These are phyloP conservation scores for Candida qinlingensis DNA, from an alignment of 805 yeast species.

Conservation along the genomic window DNA sequence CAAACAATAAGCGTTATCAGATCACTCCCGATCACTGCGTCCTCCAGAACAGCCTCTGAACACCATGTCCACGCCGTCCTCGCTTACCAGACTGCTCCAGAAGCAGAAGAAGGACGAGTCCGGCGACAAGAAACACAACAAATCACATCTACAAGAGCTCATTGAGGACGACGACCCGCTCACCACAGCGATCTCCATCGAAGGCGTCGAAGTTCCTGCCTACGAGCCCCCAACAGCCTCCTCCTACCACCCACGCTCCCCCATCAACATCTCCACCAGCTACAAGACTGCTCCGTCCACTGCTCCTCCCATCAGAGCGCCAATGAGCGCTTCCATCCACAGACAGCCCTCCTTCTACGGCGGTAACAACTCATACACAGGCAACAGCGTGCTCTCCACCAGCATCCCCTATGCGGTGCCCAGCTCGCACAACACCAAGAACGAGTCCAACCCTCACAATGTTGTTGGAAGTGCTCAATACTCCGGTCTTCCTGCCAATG, in stretches of 20 bases:
- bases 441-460: constrained; percentile 24
- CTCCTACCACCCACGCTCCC: constrained; percentile 1
- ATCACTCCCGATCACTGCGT: background rate
- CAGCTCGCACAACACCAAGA: constrained; percentile 41
- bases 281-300: constrained; percentile 3
- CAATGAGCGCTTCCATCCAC: constrained; percentile 24
- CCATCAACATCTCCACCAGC: constrained; percentile 3
- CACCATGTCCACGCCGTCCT: constrained; percentile 22
- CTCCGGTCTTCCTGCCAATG: constrained; percentile 35
- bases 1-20: background rate
- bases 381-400: constrained; percentile 14
- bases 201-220: constrained; percentile 24
- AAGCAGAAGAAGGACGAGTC: constrained; percentile 17
- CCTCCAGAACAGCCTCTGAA: background rate
- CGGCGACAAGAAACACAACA: constrained; percentile 3
- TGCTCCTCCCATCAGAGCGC: constrained; percentile 28
- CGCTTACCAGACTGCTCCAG: constrained; percentile 24
- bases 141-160: background rate
- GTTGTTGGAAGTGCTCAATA: constrained; percentile 22
- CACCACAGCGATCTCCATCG: constrained; percentile 24
- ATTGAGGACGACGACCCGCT: constrained; percentile 14
- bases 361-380: constrained; percentile 13
- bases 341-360: constrained; percentile 21
- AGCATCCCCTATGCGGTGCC: constrained; percentile 24
- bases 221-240: background rate